Conservation (phyloP, 2,329 filamentous ascomycete species). For the Fusarium beomiforme region DNA sequence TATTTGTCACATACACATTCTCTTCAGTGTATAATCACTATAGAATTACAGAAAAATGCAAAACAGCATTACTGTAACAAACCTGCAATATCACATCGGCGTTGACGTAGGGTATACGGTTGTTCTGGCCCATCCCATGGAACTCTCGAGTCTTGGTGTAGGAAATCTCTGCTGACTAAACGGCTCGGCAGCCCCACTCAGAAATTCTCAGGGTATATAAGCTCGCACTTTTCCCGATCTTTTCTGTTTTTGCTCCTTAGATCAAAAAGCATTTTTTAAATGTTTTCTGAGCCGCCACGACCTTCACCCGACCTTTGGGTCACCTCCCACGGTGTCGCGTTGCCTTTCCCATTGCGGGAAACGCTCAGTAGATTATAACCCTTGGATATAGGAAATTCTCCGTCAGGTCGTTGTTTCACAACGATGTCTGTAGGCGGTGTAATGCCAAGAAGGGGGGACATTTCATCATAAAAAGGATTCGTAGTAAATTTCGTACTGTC, state of each 20-base stretch:
- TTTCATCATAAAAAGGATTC: slow-evolving; percentile 45
- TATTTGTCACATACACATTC: too few relatives aligned
- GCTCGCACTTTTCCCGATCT: slow-evolving; percentile 31
- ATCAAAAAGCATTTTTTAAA: slow-evolving; percentile 66
- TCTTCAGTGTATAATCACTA: too few relatives aligned
- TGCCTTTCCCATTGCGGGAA: slow-evolving; percentile 65
- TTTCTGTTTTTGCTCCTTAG: slow-evolving; percentile 56
- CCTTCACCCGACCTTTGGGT: slow-evolving; percentile 58
- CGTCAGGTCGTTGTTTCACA: slow-evolving; percentile 54
- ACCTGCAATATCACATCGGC: neutral
- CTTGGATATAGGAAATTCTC: slow-evolving; percentile 72
- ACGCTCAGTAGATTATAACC: slow-evolving; percentile 67
- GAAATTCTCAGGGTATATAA: slow-evolving; percentile 38
- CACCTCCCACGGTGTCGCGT: slow-evolving; percentile 66
- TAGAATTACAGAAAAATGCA: too few relatives aligned
- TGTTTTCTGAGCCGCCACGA: slow-evolving; percentile 67
- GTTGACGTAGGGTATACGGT: neutral
- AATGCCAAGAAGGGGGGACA: slow-evolving; percentile 72
- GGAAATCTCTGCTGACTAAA: slow-evolving; percentile 32
- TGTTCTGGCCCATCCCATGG: neutral
- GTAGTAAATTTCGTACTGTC: neutral
- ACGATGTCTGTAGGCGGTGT: slow-evolving; percentile 56
- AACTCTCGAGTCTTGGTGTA: neutral
- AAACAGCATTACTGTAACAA: too few relatives aligned
- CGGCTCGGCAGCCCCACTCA: slow-evolving; percentile 32